Base-by-base conservation (phyloP, 306 rosid species). In the Ormosia emarginata region DNA sequence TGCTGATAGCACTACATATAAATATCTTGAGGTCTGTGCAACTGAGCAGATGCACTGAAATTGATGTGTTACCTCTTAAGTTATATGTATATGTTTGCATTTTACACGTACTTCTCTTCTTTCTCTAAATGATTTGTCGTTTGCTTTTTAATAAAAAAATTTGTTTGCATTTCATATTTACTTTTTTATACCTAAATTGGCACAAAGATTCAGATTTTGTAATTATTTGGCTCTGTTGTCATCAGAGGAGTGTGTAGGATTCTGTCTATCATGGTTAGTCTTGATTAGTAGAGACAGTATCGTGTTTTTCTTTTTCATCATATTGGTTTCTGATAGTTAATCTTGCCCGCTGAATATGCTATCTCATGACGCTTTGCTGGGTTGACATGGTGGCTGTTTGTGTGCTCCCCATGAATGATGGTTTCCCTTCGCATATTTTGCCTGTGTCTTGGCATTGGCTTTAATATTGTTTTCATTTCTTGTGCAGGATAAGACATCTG, bases 11-110 rank as follows among this genome's bases (percentile, higher is more conserved):
- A 90, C 97, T 82, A 94, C 97, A 81, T 92, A 73, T 80, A 92
- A 94, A 86, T 92, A 94, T 88, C 92, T 94, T 34, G 93, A 94
- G 97, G 98, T 94, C 73, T 80, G 94, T 86, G 36, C 49, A 61
- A 18, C 50, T 68, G 64, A 81, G 64, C 11, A 17, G 8, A 64
- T 66, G 56, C 75, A 61, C 62, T 73, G 81, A 69, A 71, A n/a
- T 83, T 36, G 58, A 15, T 82, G 8, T 53, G 5, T 39, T 69
- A 47, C 62, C 61, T 57, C 36, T 44, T 4, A 57, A 17, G 40
- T 65, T 63, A 43, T 66, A 57, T 79, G 32, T 52, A 37, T 37
- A 32, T 82, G 75, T 49, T 37, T 41, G 29, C 47, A 15, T 39
- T 53, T 65, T 65, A 17, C 52, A 14, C 7, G 33, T 64, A 33